Percentiles rank a stretch among this genome's conserved stretches.
phyloP scores from a whole-genome alignment of 139 green algal species.

The Nannochloris sp. region DNA sequence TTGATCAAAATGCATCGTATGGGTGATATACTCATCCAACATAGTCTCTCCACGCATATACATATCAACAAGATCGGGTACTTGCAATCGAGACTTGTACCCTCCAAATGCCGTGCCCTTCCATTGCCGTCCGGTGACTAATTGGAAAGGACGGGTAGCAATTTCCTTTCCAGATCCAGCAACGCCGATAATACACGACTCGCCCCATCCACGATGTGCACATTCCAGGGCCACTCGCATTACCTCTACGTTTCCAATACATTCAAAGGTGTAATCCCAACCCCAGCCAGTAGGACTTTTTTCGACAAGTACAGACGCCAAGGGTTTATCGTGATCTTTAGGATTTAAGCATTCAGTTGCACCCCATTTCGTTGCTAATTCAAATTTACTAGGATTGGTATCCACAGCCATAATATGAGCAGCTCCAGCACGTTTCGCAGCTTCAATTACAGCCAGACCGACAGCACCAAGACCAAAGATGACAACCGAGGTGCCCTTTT shows the following conservation, averaged over 20 bases:
- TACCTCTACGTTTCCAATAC: conserved; percentile 82
- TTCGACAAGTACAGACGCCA: conserved; percentile 75
- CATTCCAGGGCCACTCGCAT: conserved; percentile 95
- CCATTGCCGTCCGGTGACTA: conserved; percentile 87
- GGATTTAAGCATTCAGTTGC: conserved; percentile 84
- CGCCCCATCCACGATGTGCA: conserved; percentile 81
- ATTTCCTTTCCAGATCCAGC: conserved; percentile 43
- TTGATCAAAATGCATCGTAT: conserved; percentile 71
- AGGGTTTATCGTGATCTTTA: conserved; percentile 67
- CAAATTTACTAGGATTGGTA: conserved; percentile 84
- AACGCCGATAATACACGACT: conserved; percentile 63
- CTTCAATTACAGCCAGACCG: conserved; percentile 88
- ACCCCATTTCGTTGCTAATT: conserved; percentile 69
- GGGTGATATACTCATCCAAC: conserved; percentile 92
- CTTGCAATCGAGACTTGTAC: conserved; percentile 41
- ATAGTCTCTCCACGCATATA: conserved; percentile 78
- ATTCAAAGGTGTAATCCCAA: conserved; percentile 94
- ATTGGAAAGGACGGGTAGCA: conserved; percentile 84
- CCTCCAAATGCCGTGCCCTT: conserved; percentile 94
- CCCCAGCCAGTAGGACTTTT: conserved; percentile 78
- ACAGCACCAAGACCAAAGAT: conserved; percentile 84
- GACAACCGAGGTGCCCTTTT: conserved; percentile 76
- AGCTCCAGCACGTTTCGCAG: conserved; percentile 57
- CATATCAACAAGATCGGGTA: conserved; percentile 80
- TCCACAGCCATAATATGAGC: conserved; percentile 88